Base-by-base conservation (phyloP, 2,329 filamentous ascomycete genomes). In the Chlorencoelia australis region DNA sequence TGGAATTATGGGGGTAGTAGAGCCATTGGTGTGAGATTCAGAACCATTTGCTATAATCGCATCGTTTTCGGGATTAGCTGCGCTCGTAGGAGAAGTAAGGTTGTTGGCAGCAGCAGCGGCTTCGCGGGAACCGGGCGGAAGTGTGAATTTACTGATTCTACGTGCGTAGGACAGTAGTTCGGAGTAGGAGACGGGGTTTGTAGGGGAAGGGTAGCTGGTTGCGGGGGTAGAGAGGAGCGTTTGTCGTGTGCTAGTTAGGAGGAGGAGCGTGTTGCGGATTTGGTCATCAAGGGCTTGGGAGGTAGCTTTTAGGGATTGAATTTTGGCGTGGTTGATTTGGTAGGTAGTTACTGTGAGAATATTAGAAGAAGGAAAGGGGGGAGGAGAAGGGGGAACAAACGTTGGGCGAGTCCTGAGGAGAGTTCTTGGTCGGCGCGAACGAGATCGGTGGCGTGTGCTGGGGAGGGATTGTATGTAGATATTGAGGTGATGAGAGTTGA, bases 131-230 rank as follows among this genome's bases (percentile, higher is more conserved):
- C 45, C 50, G 7, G 49, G 45, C 0, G 85, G 83, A 9, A 86
- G 69, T 1, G 85, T 89, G 46, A 79, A 86, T 55, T 79, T 82
- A 57, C 79, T 82, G 53, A 93, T 91, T 45, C 79, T 77, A 28
- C 80, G 79, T 15, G 84, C 85, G 56, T 85, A 91, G 43, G 67
- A 70, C 15, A 93, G 75, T 0, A 93, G 73, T 47, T 88, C 79
- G 29, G 76, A 69, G 53, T 86, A 84, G 3, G 71, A 71, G 33
- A 91, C 71, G 7, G 67, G 60, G 53, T 65, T 69, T 2, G 67
- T 61, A 4, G 59, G 61, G 5, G 66, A 55, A 4, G 73, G 67
- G 45, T 73, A 72, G 15, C 61, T 62, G 5, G 75, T 78, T 1
- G 71, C 68, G 3, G 73, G 69, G 1, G 76, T 77, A 17, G 69